Evolutionary conservation across 257 asterid species (phyloP).

Genomic region (Nicotiana obtusifolia): DNA sequence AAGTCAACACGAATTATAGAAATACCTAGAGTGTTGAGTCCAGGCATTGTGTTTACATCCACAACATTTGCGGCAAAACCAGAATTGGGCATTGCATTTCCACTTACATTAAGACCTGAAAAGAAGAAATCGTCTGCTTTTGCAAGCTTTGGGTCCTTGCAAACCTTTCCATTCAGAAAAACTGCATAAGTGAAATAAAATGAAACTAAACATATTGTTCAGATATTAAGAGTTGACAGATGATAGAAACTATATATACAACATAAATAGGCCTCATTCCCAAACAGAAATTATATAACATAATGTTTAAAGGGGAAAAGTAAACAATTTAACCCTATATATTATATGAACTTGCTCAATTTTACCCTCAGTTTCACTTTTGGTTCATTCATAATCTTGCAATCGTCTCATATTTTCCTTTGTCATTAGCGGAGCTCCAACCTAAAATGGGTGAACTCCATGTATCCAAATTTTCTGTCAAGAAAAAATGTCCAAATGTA

Average conservation of each 20-base stretch:
- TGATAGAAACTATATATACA: not conserved
- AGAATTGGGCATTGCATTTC: not conserved
- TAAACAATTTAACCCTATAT: too few relatives aligned
- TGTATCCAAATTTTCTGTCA: too few relatives aligned
- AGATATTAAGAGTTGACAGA: not conserved
- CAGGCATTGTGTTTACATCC: conserved; percentile 6
- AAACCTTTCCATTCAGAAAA: conserved; percentile 9
- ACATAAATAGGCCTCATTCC: not conserved
- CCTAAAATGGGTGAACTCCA: too few relatives aligned
- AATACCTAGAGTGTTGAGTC: conserved; percentile 12
- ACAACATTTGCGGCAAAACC: conserved; percentile 1
- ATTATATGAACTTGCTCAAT: too few relatives aligned
- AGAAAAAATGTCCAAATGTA: too few relatives aligned
- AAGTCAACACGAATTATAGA: conserved; percentile 8
- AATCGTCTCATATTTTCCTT: too few relatives aligned
- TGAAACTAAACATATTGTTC: not conserved
- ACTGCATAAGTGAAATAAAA: not conserved
- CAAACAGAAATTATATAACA: not conserved
- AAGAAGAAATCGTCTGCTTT: conserved; percentile 10
- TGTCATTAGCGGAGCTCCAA: too few relatives aligned
- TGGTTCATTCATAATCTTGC: too few relatives aligned
- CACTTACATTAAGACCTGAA: not conserved
- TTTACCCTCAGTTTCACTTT: too few relatives aligned
- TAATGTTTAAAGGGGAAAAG: too few relatives aligned
- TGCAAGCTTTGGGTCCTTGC: conserved; percentile 11